Evolutionary conservation across 2,329 filamentous ascomycete species (phyloP).

Genomic region (Gnomoniopsis smithogilvyi): DNA sequence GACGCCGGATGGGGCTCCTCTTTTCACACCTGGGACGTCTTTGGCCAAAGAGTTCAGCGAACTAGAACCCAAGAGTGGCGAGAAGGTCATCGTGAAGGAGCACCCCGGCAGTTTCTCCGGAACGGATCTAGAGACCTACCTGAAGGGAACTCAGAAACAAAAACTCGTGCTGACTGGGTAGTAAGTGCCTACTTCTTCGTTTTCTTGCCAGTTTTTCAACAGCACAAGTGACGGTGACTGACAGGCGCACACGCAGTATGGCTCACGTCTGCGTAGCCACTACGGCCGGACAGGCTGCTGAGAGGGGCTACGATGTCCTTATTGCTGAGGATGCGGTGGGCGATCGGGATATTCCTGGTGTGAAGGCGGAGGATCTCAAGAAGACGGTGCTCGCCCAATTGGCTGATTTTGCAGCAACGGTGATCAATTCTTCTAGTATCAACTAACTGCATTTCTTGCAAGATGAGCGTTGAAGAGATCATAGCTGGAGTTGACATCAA

Average conservation of each 20-base stretch:
- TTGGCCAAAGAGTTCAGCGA: constrained; percentile 61
- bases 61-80: constrained; percentile 48
- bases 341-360: constrained; percentile 64
- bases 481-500: no score
- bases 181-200: constrained; percentile 42
- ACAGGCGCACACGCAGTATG: neutral
- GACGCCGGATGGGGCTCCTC: constrained; percentile 56
- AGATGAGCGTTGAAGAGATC: no score
- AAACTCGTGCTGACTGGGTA: constrained; percentile 63
- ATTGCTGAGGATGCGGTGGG: constrained; percentile 61
- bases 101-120: constrained; percentile 58
- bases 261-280: constrained; percentile 64
- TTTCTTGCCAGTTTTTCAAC: neutral
- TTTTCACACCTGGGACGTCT: constrained; percentile 61
- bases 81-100: constrained; percentile 57
- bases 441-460: neutral
- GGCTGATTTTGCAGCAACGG: constrained; percentile 60
- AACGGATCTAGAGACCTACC: constrained; percentile 53
- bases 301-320: constrained; percentile 62
- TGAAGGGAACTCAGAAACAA: constrained; percentile 47
- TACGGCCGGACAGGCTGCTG: constrained; percentile 57
- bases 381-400: constrained; percentile 55
- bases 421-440: constrained; percentile 34
- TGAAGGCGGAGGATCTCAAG: constrained; percentile 49
- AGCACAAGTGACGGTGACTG: neutral